Base-by-base conservation (phyloP, 306 rosid species). In the Abrus precatorius region DNA sequence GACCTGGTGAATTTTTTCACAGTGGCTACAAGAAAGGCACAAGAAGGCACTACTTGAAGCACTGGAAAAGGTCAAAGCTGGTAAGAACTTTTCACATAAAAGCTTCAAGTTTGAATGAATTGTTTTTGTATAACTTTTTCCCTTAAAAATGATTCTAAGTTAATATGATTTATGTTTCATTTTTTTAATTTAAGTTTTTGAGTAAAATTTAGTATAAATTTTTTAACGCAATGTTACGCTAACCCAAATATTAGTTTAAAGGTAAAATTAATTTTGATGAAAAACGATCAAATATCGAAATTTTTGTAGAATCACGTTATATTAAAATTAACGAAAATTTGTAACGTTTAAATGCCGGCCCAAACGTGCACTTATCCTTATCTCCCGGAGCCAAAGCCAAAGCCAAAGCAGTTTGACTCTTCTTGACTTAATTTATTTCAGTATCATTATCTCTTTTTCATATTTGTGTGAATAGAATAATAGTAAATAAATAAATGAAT, bases 31-130 rank as follows among this genome's bases (percentile, higher is more conserved):
- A 8, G 82, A 77, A 0, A 80, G 52, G 34, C 87, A 84, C 55
- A 86, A 86, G 87, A 95, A 53, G 78, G 93, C 98, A 79, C 76
- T 95, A 38, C 91, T 89, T 77, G 97, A 93, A 78, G 98, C 99
- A 83, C 81, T 93, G 38, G 97, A 90, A 87, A 96, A 96, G 78
- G 88, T 96, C 80, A 93, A 96, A 91, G 86, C 97, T 13, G 98
- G 99, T 93, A 81, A 77, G 79, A 79, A 52, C 50, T 74, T 71
- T 41, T 66, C 72, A 30, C 27, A 20, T 20, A 20, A 20, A 20
- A 20, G 20, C 20, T 20, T 20, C 20, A 20, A 20, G 20, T 20
- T 20, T 20, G 20, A 20, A 20, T 20, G 20, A 20, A 20, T 0
- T 20, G 20, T 20, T 20, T 20, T 20, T 20, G 20, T 20, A 20